A percentile compares a stretch with the other conserved stretches of the same genome.
These are phyloP conservation scores for Hymenochaete sp. DNA, from an alignment of 1,284 basidiomycete genomes.

Conservation along the genomic window DNA sequence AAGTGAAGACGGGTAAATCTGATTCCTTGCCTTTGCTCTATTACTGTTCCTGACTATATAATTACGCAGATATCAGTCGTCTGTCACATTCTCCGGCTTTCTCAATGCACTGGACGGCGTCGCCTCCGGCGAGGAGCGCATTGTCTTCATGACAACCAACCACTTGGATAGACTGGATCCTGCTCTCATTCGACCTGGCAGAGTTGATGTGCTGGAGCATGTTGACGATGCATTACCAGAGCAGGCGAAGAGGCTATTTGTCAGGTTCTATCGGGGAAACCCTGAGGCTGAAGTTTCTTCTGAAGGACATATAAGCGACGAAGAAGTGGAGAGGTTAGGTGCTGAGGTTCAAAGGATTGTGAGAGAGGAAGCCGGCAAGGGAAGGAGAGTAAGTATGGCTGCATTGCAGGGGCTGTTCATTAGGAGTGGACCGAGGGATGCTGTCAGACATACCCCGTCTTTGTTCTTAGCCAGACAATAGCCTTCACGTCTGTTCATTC, in stretches of 20 bases:
- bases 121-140: conserved; percentile 92
- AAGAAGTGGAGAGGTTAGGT: conserved; percentile 42
- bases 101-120: conserved; percentile 97
- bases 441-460: conserved; percentile 45
- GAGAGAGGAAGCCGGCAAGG: conserved; percentile 40
- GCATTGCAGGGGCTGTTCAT: conserved; percentile 91
- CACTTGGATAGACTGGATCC: conserved; percentile 79
- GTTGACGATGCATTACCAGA: conserved; percentile 82
- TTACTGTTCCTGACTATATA: conserved; percentile 14
- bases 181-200: conserved; percentile 89
- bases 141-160: conserved; percentile 99
- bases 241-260: conserved; percentile 77
- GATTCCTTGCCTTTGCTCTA: background rate
- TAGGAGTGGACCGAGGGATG: conserved; percentile 56
- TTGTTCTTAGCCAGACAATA: conserved; percentile 34
- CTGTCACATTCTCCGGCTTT: conserved; percentile 95
- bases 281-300: too few relatives aligned
- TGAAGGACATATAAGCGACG: conserved; percentile 24
- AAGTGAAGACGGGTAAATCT: conserved; percentile 74
- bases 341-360: conserved; percentile 45
- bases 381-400: conserved; percentile 81
- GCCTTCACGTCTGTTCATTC: conserved; percentile 6
- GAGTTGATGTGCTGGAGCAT: conserved; percentile 81
- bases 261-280: conserved; percentile 70
- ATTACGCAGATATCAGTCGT: conserved; percentile 71